These are phyloP conservation scores for Mariannaea sp. DNA, from an alignment of 2,329 filamentous ascomycete species.

Conservation along the genomic window DNA sequence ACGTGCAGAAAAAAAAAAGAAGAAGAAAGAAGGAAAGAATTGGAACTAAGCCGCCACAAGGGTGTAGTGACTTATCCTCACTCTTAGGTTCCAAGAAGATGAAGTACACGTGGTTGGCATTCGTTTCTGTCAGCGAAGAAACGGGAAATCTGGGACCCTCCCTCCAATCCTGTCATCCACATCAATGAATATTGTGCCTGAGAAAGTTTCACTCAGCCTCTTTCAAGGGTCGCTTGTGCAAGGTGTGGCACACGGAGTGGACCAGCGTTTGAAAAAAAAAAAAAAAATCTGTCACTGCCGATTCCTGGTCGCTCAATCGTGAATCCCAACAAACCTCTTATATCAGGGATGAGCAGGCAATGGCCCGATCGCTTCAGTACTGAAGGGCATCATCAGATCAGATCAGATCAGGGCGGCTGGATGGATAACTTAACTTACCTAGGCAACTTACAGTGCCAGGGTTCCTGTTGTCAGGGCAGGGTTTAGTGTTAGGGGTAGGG, in stretches of 20 bases:
- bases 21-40: not conserved
- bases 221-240: no score
- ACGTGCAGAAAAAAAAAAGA: not conserved
- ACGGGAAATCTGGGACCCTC: not conserved
- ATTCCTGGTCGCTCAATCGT: slow-evolving; percentile 7
- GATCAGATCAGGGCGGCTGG: slow-evolving; percentile 15
- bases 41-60: not conserved
- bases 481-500: slow-evolving; percentile 14
- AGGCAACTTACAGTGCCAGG: slow-evolving; percentile 1
- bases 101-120: not conserved
- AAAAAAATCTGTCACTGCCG: slow-evolving; percentile 17
- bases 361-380: not conserved
- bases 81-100: not conserved
- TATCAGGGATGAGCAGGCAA: slow-evolving; percentile 12
- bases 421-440: not conserved
- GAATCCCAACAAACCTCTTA: slow-evolving; percentile 17
- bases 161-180: not conserved
- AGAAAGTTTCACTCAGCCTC: not conserved
- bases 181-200: not conserved
- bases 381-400: slow-evolving; percentile 1
- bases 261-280: no score
- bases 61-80: not conserved
- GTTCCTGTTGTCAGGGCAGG: slow-evolving; percentile 12
- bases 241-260: no score
- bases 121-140: slow-evolving; percentile 1